Conservation (phyloP, 305 asterid genomes). For the Nicotiana rustica region DNA sequence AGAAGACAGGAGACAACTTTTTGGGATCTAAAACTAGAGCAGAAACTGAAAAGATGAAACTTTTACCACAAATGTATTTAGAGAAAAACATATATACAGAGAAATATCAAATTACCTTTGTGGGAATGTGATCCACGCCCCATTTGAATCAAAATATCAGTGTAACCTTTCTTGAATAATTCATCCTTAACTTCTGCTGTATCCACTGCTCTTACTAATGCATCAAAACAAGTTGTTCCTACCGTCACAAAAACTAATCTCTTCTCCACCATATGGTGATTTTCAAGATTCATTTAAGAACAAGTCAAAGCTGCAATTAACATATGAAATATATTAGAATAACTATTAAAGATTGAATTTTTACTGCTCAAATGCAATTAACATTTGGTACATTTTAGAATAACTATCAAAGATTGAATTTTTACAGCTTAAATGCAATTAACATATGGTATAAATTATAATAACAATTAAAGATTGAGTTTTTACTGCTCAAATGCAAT, state of each 20-base stretch:
- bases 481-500: not conserved
- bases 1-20: not conserved
- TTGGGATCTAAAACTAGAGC: not conserved
- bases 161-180: slow-evolving; percentile 65
- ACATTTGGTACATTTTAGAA: too few relatives aligned
- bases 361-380: not conserved
- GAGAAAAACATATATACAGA: not conserved
- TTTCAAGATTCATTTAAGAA: not conserved
- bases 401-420: not conserved
- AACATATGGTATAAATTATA: not conserved
- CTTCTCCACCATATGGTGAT: slow-evolving; percentile 28
- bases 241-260: slow-evolving; percentile 84
- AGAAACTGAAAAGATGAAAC: not conserved
- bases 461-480: not conserved
- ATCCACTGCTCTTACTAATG: slow-evolving; percentile 82
- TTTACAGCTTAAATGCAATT: not conserved
- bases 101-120: slow-evolving; percentile 58
- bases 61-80: not conserved
- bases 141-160: slow-evolving; percentile 82
- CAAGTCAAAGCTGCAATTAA: not conserved
- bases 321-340: not conserved
- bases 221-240: slow-evolving; percentile 91
- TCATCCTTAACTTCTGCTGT: slow-evolving; percentile 67
- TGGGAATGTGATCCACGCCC: slow-evolving; percentile 90
- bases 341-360: not conserved